A percentile compares a stretch with the other conserved stretches of the same genome.
phyloP scores from a whole-genome alignment of 2,329 filamentous ascomycete species.

The Fusarium nurragi region DNA sequence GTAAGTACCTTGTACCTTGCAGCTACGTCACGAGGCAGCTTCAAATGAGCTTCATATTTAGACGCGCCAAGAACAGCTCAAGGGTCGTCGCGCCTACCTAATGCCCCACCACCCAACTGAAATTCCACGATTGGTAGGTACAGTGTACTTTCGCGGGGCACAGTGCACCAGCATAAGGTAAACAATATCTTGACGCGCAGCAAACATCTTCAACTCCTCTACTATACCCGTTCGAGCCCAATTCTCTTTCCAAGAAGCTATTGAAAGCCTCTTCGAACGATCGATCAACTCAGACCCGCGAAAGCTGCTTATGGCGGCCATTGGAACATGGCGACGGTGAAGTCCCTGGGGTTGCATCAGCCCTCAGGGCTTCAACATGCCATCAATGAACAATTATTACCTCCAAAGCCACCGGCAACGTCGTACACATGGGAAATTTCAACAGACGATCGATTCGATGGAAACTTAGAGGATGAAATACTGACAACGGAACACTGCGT shows the following conservation, averaged over 20 bases:
- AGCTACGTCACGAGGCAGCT: slow-evolving; percentile 48
- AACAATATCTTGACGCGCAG: slow-evolving; percentile 35
- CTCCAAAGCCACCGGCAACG: slow-evolving; percentile 69
- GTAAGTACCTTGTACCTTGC: slow-evolving; percentile 37
- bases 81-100: slow-evolving; percentile 23
- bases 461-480: slow-evolving; percentile 77
- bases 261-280: not conserved
- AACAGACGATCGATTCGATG: slow-evolving; percentile 52
- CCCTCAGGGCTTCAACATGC: slow-evolving; percentile 86
- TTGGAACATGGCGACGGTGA: slow-evolving; percentile 82
- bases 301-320: slow-evolving; percentile 48
- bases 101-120: slow-evolving; percentile 33
- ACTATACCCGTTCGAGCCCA: not conserved
- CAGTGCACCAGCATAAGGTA: slow-evolving; percentile 23
- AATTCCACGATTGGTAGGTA: slow-evolving; percentile 3
- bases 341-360: slow-evolving; percentile 89
- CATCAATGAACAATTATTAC: slow-evolving; percentile 80
- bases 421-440: slow-evolving; percentile 80
- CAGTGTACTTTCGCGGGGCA: slow-evolving; percentile 25
- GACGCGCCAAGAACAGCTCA: slow-evolving; percentile 28
- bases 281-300: not conserved
- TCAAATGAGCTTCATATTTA: slow-evolving; percentile 23
- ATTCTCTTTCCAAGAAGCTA: not conserved
- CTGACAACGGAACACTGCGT: slow-evolving; percentile 79
- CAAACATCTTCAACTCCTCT: slow-evolving; percentile 12